phyloP scores from a whole-genome alignment of 805 yeast genomes.

The Cyberlindnera xishuangbannaensis region DNA sequence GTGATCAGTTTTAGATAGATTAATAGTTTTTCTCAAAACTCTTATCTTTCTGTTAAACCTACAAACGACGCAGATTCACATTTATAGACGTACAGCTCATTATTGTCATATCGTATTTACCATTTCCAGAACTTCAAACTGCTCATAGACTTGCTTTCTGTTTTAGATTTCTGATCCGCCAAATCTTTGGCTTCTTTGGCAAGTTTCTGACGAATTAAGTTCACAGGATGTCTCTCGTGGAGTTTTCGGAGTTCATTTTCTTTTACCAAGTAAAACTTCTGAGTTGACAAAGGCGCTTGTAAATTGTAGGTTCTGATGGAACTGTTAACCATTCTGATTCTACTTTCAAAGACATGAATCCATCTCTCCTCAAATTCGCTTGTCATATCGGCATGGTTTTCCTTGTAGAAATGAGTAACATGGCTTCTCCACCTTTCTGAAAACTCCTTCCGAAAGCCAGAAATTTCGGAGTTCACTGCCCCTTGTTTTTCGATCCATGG shows the following conservation, averaged over 20 bases:
- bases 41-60: too few species aligned
- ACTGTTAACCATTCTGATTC: slow-evolving; percentile 39
- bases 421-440: slow-evolving; percentile 34
- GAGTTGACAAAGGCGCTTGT: slow-evolving; percentile 58
- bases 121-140: too few species aligned
- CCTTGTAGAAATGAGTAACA: slow-evolving; percentile 8
- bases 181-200: too few species aligned
- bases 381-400: slow-evolving; percentile 11
- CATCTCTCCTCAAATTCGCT: slow-evolving; percentile 16
- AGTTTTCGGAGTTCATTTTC: slow-evolving; percentile 40
- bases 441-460: slow-evolving; percentile 40
- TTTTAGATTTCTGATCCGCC: too few species aligned
- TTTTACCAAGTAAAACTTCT: slow-evolving; percentile 43
- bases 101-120: too few species aligned
- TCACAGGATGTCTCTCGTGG: slow-evolving; percentile 29
- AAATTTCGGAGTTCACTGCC: slow-evolving; percentile 43
- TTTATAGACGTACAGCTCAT: too few species aligned
- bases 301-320: slow-evolving; percentile 52
- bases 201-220: neutral
- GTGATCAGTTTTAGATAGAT: too few species aligned
- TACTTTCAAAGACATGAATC: slow-evolving; percentile 22
- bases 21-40: too few species aligned
- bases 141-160: too few species aligned
- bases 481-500: slow-evolving; percentile 87
- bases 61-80: too few species aligned